Percentiles rank a stretch among this genome's conserved stretches.
Conservation (phyloP, 1,284 basidiomycete genomes). For the Tilletia walkeri region DNA sequence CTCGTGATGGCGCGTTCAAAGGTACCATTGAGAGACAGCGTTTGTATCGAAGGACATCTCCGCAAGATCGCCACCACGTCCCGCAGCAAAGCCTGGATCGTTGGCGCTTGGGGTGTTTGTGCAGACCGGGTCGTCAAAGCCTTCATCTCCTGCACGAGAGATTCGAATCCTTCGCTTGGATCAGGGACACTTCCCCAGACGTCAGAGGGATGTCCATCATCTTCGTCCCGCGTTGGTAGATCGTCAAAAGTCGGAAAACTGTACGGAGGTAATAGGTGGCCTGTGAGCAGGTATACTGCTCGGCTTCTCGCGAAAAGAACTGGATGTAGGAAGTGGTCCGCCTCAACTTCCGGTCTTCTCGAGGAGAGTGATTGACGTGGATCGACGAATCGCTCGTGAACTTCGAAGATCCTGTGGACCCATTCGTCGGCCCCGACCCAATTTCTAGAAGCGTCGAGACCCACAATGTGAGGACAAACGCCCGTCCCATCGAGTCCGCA, state of each 20-base stretch:
- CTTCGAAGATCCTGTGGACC: background rate
- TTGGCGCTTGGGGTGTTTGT: background rate
- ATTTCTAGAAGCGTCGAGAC: background rate
- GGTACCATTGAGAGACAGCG: background rate
- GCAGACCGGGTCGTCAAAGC: background rate
- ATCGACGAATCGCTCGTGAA: background rate
- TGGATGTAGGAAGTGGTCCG: constrained; percentile 7
- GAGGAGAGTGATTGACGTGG: background rate
- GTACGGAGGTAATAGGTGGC: background rate
- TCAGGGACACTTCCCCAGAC: background rate
- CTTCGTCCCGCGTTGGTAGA: background rate
- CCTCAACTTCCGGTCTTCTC: background rate
- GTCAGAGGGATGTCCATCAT: background rate
- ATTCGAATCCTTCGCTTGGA: background rate
- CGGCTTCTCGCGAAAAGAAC: background rate
- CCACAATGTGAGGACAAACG: background rate
- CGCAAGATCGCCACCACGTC: constrained; percentile 11
- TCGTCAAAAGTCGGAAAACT: background rate
- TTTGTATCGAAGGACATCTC: background rate
- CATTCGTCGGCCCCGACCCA: background rate
- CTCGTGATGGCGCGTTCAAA: constrained; percentile 5
- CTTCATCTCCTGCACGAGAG: background rate
- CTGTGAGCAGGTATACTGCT: constrained; percentile 3
- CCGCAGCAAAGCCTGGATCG: constrained; percentile 1
- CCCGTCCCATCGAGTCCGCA: background rate